Evolutionary conservation across 139 green algal genomes (phyloP), one percentile per base, ranked within the genome.

Genomic region (Chlamydomonas applanata): DNA sequence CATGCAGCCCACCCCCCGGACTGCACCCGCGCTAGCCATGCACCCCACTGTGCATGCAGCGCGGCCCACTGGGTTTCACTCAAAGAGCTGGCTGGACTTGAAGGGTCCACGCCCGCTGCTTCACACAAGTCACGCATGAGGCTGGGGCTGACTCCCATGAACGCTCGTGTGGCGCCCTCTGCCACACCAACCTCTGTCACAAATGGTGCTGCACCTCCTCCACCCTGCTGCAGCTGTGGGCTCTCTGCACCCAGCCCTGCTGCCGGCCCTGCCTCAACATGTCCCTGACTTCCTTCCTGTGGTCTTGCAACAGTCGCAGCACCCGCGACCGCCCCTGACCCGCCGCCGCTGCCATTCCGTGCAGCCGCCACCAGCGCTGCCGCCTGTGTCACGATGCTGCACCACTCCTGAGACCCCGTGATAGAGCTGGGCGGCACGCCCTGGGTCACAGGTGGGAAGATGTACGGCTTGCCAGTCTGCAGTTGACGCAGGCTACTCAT

Each of bases 401-500:
- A 76, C 85, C 83, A 93, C 32, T 60, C 45, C 17, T 71, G 62
- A 16, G 29, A 57, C 11, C 65, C 11, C 57, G 65, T 24, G 20
- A 16, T 45, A 13, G 75, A 17, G 20, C 71, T 60, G 5, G 91
- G 91, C 32, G 82, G 44, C 9, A 94, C 64, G 56, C 91, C 91
- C 54, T 30, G 53, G 3, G 85, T 73, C 19, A 63, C 25, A 0
- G 91, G 91, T 2, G 92, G 92, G 14, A 85, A 77, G 4, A 74
- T 45, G 71, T 95, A 97, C 17, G 45, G 56, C 4, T 80, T 62
- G 5, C 92, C 92, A 34, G 85, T 80, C 76, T 93, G 88, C 34
- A 97, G 73, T 76, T 87, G 81, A 16, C 92, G 77, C 45, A 92
- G 44, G 36, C 84, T 91, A 20, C 86, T 93, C 88, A 88, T 88